Conservation (phyloP, 2,329 filamentous ascomycete species). For the Elsinoe perseae region DNA sequence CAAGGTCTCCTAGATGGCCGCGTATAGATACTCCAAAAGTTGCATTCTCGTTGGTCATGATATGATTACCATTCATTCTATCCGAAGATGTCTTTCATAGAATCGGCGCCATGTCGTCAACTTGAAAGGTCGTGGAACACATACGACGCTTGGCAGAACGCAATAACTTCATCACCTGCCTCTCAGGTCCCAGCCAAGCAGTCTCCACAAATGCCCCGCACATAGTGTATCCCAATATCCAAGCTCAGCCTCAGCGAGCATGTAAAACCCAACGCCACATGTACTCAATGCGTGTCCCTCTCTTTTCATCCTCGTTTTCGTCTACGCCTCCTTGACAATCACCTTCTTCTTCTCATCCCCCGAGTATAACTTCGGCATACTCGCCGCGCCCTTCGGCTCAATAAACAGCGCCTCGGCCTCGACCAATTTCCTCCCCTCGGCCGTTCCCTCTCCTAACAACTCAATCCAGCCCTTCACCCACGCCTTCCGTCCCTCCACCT, state of each 20-base stretch:
- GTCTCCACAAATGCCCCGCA: neutral
- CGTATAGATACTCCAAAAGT: constrained; percentile 3
- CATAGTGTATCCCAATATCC: neutral
- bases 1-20: constrained; percentile 8
- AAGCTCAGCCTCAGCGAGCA: neutral
- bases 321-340: neutral
- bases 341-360: neutral
- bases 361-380: constrained; percentile 28
- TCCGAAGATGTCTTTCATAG: too few species aligned
- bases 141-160: too few species aligned
- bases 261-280: neutral
- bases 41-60: neutral
- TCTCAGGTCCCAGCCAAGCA: neutral
- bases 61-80: too few species aligned
- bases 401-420: constrained; percentile 83
- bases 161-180: neutral
- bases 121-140: too few species aligned
- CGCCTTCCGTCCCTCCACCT: constrained; percentile 86
- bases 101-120: too few species aligned
- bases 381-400: constrained; percentile 71
- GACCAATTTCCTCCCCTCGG: constrained; percentile 57
- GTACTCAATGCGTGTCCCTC: neutral
- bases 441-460: constrained; percentile 51
- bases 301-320: neutral
- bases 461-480: constrained; percentile 88